Conservation (phyloP, 164 flowering plant species). For the Aristolochia fimbriata region DNA sequence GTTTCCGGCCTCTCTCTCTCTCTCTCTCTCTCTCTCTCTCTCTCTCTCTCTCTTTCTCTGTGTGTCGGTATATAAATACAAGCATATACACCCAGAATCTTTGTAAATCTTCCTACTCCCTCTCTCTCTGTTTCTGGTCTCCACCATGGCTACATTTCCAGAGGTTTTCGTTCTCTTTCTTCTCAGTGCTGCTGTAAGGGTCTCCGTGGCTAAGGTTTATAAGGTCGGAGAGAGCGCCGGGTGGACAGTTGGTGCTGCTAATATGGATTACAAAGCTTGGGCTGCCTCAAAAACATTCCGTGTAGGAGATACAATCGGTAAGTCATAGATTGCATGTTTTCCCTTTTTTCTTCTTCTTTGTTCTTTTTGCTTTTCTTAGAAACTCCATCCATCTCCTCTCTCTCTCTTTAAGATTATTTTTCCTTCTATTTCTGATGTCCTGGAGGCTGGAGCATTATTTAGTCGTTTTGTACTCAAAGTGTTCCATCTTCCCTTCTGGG, state of each 20-base stretch:
- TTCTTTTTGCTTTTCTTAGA: too few relatives aligned
- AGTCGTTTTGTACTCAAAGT: not conserved
- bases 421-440: too few relatives aligned
- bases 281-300: conserved; percentile 42
- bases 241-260: conserved; percentile 46
- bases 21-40: too few relatives aligned
- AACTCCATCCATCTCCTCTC: too few relatives aligned
- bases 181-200: not conserved
- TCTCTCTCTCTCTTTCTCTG: too few relatives aligned
- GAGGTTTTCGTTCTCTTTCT: conserved; percentile 7
- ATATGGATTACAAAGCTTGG: conserved; percentile 44
- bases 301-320: conserved; percentile 48
- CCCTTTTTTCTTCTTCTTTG: too few relatives aligned
- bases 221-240: conserved; percentile 58
- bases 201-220: conserved; percentile 21
- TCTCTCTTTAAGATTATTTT: too few relatives aligned
- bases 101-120: not conserved
- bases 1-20: not conserved
- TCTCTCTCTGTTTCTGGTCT: not conserved
- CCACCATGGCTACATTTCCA: conserved; percentile 7
- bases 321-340: conserved; percentile 9
- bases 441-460: too few relatives aligned
- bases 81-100: not conserved
- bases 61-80: not conserved
- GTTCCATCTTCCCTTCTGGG: not conserved